These are phyloP conservation scores for Colletotrichum sp. DNA, from an alignment of 2,329 filamentous ascomycete species.

Conservation along the genomic window DNA sequence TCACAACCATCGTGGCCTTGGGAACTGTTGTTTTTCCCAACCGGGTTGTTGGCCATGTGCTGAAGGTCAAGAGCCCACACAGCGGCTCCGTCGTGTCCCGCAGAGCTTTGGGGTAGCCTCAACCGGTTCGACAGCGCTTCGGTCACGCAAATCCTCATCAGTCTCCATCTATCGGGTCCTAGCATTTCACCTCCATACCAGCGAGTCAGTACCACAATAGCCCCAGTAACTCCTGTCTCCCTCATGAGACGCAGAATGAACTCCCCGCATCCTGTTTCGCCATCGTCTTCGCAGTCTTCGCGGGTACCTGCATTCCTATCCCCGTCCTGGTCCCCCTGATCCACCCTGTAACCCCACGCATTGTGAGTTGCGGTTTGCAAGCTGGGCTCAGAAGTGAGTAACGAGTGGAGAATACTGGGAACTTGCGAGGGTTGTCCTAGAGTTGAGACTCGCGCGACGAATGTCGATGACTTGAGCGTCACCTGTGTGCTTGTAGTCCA, in stretches of 20 bases:
- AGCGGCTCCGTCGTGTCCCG: conserved; percentile 47
- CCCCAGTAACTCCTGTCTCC: conserved; percentile 53
- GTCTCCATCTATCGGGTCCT: conserved; percentile 64
- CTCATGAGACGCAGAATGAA: conserved; percentile 60
- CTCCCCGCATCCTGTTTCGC: conserved; percentile 63
- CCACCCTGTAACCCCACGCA: conserved; percentile 56
- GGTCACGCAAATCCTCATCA: conserved; percentile 62
- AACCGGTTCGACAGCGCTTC: conserved; percentile 58
- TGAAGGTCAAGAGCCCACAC: conserved; percentile 66
- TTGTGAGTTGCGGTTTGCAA: conserved; percentile 63
- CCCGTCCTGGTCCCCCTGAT: background rate
- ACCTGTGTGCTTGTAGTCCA: conserved; percentile 60
- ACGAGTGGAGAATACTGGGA: conserved; percentile 45
- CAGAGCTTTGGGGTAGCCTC: conserved; percentile 29
- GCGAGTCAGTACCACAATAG: conserved; percentile 61
- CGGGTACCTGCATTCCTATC: conserved; percentile 29
- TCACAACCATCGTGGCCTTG: conserved; percentile 25
- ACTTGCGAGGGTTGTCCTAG: conserved; percentile 44
- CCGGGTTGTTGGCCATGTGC: conserved; percentile 46
- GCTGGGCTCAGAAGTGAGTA: conserved; percentile 52
- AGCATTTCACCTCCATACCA: conserved; percentile 69
- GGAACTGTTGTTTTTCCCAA: conserved; percentile 22
- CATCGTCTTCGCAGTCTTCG: conserved; percentile 63
- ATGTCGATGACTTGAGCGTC: conserved; percentile 58
- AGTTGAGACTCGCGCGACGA: conserved; percentile 57